Base-by-base conservation (phyloP, 1,139 yeast genomes). In the Geotrichum siamense region DNA sequence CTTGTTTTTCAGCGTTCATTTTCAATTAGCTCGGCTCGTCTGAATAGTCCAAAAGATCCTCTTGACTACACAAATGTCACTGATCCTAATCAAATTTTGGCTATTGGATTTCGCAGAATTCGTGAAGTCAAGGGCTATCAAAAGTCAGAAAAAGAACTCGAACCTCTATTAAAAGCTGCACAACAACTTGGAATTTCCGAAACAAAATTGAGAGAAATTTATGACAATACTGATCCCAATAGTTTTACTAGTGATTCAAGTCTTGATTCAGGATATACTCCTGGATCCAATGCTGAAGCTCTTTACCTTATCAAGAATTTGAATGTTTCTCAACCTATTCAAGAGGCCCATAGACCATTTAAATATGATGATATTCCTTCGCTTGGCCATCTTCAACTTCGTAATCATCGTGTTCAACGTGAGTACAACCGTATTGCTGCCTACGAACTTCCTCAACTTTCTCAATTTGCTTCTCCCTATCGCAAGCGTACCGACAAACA, bases 361-460 rank as follows among this genome's bases (percentile, higher is more conserved):
- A 66, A 69, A 53, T 73, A 67, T 53, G 83, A 78, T 55, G 84
- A 79, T 56, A 67, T 76, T 52, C 79, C 84, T 20, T 68, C 79
- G 5, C 65, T 68, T 21, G 83, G 82, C 2, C 82, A 78, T 54
- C 69, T 74, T 49, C 69, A 75, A 51, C 72, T 79, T 34, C 74
- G 76, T 47, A 80, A 76, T 53, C 83, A 78, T 55, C 71, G 86
- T 51, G 57, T 56, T 19, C 76, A 74, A 54, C 69, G 84, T 57
- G 72, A 75, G 46, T 77, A 82, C 58, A 81, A 80, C 57, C 74
- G 96, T 56, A 70, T 85, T 31, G 83, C 93, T 26, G 96, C 97
- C 0, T 91, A 81, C 65, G 97, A 89, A 62, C 74, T 89, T 71
- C 98, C 98, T 2, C 75, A 80, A 48, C 71, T 91, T 52, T 78